Conservation (phyloP, 164 flowering plant genomes). For the Nymphaea colorata region DNA sequence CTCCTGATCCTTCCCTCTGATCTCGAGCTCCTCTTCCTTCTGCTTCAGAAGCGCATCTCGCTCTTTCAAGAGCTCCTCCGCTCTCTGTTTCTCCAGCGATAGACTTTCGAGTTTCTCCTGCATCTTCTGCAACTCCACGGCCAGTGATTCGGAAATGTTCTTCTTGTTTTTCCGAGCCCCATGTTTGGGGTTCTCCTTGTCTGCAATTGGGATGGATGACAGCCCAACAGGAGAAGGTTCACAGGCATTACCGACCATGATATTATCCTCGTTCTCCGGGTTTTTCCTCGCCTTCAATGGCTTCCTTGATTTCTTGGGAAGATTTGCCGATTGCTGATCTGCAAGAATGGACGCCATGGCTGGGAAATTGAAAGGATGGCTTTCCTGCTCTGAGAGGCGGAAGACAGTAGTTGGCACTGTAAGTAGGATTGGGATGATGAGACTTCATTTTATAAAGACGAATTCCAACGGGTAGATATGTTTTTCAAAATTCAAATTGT, state of each 20-base stretch:
- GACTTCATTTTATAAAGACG: no score
- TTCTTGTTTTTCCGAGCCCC: constrained; percentile 15
- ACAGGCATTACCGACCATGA: constrained; percentile 24
- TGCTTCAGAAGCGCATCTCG: constrained; percentile 46
- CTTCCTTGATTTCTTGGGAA: constrained; percentile 28
- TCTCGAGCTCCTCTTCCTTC: constrained; percentile 58
- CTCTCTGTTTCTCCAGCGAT: constrained; percentile 69
- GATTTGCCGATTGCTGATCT: neutral
- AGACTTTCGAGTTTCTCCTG: constrained; percentile 55
- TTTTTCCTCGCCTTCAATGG: constrained; percentile 48
- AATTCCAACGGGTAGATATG: no score
- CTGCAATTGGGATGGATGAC: constrained; percentile 8
- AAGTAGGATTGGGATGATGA: no score
- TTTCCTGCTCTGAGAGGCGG: no score
- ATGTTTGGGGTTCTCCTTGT: constrained; percentile 42
- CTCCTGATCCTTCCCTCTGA: constrained; percentile 43
- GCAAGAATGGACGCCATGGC: neutral
- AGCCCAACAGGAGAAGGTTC: constrained; percentile 18
- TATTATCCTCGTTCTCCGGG: constrained; percentile 40
- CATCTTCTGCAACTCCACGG: constrained; percentile 62
- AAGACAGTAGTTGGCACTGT: no score
- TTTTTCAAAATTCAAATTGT: no score
- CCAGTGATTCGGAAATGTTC: constrained; percentile 25
- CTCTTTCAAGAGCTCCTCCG: constrained; percentile 58
- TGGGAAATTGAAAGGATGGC: no score